phyloP scores from a whole-genome alignment of 2,329 filamentous ascomycete species.

The Trichoderma gracile region DNA sequence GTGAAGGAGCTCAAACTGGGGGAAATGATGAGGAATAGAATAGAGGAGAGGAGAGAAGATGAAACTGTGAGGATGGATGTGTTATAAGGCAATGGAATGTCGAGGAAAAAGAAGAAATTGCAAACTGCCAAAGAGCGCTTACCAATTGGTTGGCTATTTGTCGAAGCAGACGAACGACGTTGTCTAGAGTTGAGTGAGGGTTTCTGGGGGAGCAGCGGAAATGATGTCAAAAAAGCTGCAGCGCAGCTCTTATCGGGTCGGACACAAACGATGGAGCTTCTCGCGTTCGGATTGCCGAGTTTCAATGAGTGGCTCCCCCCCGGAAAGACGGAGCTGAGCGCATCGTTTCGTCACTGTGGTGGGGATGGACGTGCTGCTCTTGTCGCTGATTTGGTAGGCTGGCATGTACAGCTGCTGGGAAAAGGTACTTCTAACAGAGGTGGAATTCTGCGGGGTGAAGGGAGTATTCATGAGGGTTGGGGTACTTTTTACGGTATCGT shows the following conservation, averaged over 20 bases:
- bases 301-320: too few species aligned
- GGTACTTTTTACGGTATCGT: too few species aligned
- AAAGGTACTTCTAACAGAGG: too few species aligned
- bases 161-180: too few species aligned
- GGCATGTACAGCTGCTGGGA: too few species aligned
- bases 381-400: too few species aligned
- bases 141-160: conserved; percentile 11
- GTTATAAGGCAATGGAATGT: not conserved
- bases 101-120: not conserved
- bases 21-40: not conserved
- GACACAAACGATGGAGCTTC: conserved; percentile 13
- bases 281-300: conserved; percentile 34
- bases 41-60: not conserved
- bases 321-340: conserved; percentile 28
- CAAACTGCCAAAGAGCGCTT: conserved; percentile 13
- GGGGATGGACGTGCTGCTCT: not conserved
- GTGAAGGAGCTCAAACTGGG: not conserved
- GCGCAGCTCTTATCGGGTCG: not conserved
- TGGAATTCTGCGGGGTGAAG: too few species aligned
- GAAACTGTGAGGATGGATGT: not conserved
- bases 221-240: conserved; percentile 36
- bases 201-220: conserved; percentile 1
- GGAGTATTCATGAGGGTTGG: too few species aligned
- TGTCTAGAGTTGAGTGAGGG: conserved; percentile 27
- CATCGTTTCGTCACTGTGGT: conserved; percentile 36